Evolutionary conservation across 225 moss, liverwort and hornwort species (phyloP).

Genomic region (Rhytidiadelphus loreus): DNA sequence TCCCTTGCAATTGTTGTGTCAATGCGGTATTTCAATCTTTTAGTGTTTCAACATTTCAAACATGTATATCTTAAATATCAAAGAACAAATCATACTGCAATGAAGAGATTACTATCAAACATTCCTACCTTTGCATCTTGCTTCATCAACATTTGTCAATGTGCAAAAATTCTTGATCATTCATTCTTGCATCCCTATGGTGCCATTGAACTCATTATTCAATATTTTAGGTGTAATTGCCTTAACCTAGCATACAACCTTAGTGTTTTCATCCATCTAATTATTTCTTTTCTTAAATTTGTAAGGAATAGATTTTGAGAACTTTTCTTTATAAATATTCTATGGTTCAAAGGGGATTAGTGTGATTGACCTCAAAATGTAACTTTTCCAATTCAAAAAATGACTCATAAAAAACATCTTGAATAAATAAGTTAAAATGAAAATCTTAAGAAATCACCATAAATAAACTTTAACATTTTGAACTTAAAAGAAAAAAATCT

Average conservation of each 20-base stretch:
- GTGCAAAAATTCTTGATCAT: not conserved
- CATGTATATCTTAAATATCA: too few species aligned
- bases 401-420: not conserved
- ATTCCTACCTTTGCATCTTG: not conserved
- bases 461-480: too few species aligned
- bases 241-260: too few species aligned
- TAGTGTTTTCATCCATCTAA: not conserved
- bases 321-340: too few species aligned
- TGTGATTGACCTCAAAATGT: not conserved
- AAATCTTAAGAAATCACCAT: too few species aligned
- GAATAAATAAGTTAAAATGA: too few species aligned
- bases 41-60: not conserved
- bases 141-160: not conserved
- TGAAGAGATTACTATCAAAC: not conserved
- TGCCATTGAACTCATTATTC: not conserved
- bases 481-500: too few species aligned
- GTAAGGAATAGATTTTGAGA: too few species aligned
- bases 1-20: not conserved
- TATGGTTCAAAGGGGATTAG: not conserved
- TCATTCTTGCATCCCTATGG: too few species aligned
- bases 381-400: not conserved
- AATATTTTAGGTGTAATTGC: not conserved
- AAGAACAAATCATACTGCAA: not conserved
- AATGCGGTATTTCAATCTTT: not conserved
- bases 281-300: too few species aligned